Base-by-base conservation (phyloP, 1,139 yeast species). In the Hyphopichia khmerensis region DNA sequence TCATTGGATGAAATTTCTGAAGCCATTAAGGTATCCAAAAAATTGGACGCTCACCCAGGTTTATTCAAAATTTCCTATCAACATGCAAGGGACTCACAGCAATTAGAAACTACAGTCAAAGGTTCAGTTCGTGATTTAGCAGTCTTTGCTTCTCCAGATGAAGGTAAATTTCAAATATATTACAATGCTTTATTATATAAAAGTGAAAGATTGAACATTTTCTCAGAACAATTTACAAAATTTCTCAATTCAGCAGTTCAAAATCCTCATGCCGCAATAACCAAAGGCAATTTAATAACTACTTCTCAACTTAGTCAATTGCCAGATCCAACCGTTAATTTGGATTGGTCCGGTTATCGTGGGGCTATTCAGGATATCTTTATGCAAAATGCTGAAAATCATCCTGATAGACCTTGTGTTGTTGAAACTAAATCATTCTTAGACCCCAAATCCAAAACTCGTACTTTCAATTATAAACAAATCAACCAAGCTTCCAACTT, bases 311-410 rank as follows among this genome's bases (percentile, higher is more conserved):
- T 57, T 32, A 51, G 62, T 1, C 64, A 74, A 3, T 72, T 95
- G 44, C 99, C 99, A 6, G 95, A 91, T 59, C 99, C 99, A 35
- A 87, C 90, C 3, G 64, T 70, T 11, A 86, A 91, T 56, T 75
- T 93, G 51, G 96, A 90, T 62, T 93, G 98, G 98, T 72, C 83
- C 36, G 87, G 87, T 16, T 93, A 82, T 65, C 78, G 95, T 51
- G 99, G 99, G 38, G 91, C 98, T 10, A 95, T 93, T 52, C 99
- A 95, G 59, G 99, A 93, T 55, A 91, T 93, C 39, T 93, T 93
- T 64, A 82, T 84, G 63, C 80, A 75, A 43, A 93, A 93, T 60
- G 97, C 99, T 3, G 80, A 73, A 37, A 77, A 75, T 50, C 83
- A 79, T 59, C 99, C 99, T 3, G 90, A 87, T 27, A 79, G 96